Conservation (phyloP, 2,329 filamentous ascomycete genomes). For the Trichophyton benhamiae region DNA sequence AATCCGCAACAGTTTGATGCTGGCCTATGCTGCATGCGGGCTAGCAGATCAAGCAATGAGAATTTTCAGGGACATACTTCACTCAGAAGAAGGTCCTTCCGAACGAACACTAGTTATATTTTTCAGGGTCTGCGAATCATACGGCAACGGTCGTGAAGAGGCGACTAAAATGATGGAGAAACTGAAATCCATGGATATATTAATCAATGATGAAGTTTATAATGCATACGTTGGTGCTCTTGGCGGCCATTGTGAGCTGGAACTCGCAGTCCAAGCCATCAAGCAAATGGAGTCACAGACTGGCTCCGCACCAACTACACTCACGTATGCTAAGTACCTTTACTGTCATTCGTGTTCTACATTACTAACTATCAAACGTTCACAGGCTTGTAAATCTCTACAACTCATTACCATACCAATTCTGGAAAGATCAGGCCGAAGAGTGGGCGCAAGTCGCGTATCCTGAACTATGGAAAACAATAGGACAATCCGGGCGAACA, state of each 20-base stretch:
- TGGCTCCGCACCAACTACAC: constrained; percentile 53
- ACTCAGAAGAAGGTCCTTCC: constrained; percentile 71
- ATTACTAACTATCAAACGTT: background rate
- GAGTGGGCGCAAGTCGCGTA: constrained; percentile 60
- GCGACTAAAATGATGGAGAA: constrained; percentile 43
- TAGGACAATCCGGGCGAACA: constrained; percentile 36
- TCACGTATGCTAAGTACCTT: constrained; percentile 49
- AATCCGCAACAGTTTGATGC: constrained; percentile 74
- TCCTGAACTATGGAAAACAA: constrained; percentile 54
- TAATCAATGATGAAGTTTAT: constrained; percentile 61
- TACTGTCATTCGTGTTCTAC: background rate
- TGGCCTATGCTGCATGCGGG: constrained; percentile 64
- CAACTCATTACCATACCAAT: constrained; percentile 56
- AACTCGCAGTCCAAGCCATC: constrained; percentile 55
- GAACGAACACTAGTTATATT: constrained; percentile 70
- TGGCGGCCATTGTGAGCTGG: constrained; percentile 57
- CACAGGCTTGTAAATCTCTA: constrained; percentile 60
- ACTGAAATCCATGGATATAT: constrained; percentile 61
- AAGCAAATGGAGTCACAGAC: constrained; percentile 54
- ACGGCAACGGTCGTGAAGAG: constrained; percentile 31
- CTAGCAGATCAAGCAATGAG: constrained; percentile 55
- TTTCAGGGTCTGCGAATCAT: constrained; percentile 62
- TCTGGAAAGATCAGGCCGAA: constrained; percentile 57
- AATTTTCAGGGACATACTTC: constrained; percentile 76
- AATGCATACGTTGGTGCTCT: constrained; percentile 65